phyloP scores from a whole-genome alignment of 148 eudicot genomes.

The Silene latifolia region DNA sequence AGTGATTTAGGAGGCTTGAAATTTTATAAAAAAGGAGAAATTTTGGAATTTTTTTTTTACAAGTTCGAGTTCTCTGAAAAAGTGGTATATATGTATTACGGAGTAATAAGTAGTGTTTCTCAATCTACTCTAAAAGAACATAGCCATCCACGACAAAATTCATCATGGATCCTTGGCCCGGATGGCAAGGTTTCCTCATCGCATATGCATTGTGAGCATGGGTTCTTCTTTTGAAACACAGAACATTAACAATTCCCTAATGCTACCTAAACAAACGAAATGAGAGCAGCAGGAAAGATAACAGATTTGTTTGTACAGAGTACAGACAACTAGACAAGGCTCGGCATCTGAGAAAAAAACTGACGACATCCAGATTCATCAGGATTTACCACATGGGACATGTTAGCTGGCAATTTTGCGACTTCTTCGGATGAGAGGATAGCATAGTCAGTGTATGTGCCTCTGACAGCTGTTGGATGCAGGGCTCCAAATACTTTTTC shows the following conservation, averaged over 20 bases:
- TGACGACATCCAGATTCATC: background rate
- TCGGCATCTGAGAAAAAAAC: background rate
- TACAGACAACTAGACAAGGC: background rate
- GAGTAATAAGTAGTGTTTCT: too few relatives aligned
- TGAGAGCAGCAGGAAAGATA: background rate
- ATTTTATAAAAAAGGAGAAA: too few relatives aligned
- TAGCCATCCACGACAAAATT: conserved; percentile 4
- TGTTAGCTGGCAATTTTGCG: conserved; percentile 51
- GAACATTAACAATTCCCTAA: background rate
- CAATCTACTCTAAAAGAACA: background rate
- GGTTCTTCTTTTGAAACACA: background rate
- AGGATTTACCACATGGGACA: conserved; percentile 78
- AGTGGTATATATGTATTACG: too few relatives aligned
- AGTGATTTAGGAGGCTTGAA: too few relatives aligned
- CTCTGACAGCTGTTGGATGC: conserved; percentile 97
- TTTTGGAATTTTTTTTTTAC: too few relatives aligned
- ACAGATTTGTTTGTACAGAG: background rate
- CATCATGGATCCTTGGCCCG: conserved; percentile 3
- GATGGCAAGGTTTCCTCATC: background rate
- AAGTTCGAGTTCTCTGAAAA: too few relatives aligned
- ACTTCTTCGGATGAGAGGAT: conserved; percentile 80
- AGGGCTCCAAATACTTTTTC: conserved; percentile 94
- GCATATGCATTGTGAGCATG: background rate
- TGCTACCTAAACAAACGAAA: background rate
- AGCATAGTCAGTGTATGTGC: conserved; percentile 91